Percentiles rank a stretch among this genome's conserved stretches.
These are phyloP conservation scores for Pterocarpus macrocarpus DNA, from an alignment of 306 rosid genomes.

Conservation along the genomic window DNA sequence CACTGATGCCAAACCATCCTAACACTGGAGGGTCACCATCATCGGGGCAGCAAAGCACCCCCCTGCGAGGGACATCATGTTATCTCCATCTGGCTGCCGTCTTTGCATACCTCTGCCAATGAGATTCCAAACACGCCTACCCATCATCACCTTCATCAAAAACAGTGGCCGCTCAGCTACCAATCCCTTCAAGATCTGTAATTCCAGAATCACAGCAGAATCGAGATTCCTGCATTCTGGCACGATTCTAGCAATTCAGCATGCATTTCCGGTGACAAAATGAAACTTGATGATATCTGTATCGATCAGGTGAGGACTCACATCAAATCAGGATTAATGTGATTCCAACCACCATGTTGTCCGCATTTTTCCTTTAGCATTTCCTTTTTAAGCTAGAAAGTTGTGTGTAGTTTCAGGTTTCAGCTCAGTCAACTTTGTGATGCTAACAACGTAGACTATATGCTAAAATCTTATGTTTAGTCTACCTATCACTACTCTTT, in stretches of 20 bases:
- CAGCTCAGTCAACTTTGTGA: background rate
- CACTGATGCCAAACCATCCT: background rate
- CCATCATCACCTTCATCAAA: background rate
- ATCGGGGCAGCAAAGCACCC: background rate
- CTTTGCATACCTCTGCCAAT: background rate
- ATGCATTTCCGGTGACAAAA: background rate
- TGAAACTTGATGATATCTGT: background rate
- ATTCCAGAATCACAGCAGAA: background rate
- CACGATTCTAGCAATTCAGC: background rate
- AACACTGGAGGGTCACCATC: background rate
- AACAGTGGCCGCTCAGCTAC: background rate
- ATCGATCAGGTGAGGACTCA: background rate
- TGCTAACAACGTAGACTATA: background rate
- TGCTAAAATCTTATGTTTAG: background rate
- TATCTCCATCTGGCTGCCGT: background rate
- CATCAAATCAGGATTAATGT: background rate
- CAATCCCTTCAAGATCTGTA: background rate
- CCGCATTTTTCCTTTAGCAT: background rate
- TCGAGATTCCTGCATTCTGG: slow-evolving; percentile 1
- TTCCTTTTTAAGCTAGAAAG: slow-evolving; percentile 1
- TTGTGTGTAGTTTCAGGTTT: background rate
- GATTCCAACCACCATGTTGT: background rate
- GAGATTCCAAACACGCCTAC: background rate
- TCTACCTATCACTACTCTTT: background rate
- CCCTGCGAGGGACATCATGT: background rate